Evolutionary conservation across 768 basidiomycete genomes (phyloP), one percentile per base, ranked within the genome.

Genomic region (Leccinum olivaceopallidum): DNA sequence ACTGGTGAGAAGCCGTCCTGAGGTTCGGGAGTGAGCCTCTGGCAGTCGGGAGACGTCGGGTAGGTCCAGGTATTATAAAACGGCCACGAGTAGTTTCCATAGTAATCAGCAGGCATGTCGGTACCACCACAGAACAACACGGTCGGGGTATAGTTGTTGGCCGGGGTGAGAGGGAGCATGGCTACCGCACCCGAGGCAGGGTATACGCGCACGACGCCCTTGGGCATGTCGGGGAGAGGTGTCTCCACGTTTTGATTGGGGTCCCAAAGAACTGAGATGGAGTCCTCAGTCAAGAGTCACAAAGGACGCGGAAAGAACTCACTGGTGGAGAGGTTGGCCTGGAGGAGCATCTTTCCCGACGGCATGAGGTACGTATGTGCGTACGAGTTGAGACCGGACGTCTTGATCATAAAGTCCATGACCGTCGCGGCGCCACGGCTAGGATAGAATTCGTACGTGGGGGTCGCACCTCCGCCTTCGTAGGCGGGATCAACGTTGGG

Each of bases 81-180:
- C 6, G 92, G 90, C 71, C 76, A 83, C 3, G 85, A 79, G 69
- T 93, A 94, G 73, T 92, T 83, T 53, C 93, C 93, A 78, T 87
- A 96, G 50, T 78, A 78, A 8, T 80, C 78, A 16, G 85, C 87
- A 3, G 86, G 78, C 83, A 96, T 88, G 71, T 89, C 81, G 9
- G 85, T 84, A 28, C 96, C 96, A 54, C 95, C 95, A 64, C 95
- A 98, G 76, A 98, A 95, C 49, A 98, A 68, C 49, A 97, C 71
- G 0, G 93, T 92, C 0, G 89, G 92, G 0, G 81, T 84, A 72
- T 92, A 98, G 70, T 92, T 89, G 77, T 96, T 97, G 26, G 81
- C 88, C 5, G 91, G 89, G 2, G 92, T 95, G 18, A 98, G 81
- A 7, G 95, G 95, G 0, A 98, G 82, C 89, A 98, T 93, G 44